These are phyloP conservation scores for Ganoderma lingzhi DNA, from an alignment of 1,284 basidiomycete species.

Conservation along the genomic window DNA sequence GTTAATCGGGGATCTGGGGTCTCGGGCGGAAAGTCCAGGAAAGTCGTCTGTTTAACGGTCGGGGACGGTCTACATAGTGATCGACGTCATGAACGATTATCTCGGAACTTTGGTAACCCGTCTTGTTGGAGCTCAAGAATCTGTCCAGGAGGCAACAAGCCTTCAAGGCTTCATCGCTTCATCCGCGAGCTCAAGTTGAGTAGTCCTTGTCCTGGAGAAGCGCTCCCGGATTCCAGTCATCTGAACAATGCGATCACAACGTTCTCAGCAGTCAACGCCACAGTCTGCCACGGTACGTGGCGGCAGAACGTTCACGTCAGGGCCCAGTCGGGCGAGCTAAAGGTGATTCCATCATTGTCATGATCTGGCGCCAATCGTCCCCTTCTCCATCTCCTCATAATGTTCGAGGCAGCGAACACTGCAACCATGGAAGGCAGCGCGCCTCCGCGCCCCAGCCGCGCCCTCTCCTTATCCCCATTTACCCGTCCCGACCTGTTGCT, in stretches of 20 bases:
- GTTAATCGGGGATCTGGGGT: background rate
- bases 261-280: background rate
- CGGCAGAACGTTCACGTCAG: background rate
- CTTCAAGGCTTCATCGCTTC: too few species aligned
- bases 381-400: constrained; percentile 31
- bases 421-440: constrained; percentile 27
- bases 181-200: too few species aligned
- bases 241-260: background rate
- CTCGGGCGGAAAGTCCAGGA: background rate
- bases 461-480: constrained; percentile 8
- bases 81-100: background rate
- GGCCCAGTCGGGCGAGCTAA: background rate
- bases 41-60: background rate
- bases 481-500: background rate
- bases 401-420: constrained; percentile 22
- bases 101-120: background rate
- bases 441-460: too few species aligned
- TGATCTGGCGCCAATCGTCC: constrained; percentile 33
- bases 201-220: too few species aligned
- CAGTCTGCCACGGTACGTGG: background rate
- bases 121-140: background rate
- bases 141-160: too few species aligned
- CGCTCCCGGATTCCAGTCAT: background rate
- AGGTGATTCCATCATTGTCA: constrained; percentile 31
- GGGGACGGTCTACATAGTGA: background rate